Base-by-base conservation (phyloP, 257 asterid genomes). In the Anisodus acutangulus region DNA sequence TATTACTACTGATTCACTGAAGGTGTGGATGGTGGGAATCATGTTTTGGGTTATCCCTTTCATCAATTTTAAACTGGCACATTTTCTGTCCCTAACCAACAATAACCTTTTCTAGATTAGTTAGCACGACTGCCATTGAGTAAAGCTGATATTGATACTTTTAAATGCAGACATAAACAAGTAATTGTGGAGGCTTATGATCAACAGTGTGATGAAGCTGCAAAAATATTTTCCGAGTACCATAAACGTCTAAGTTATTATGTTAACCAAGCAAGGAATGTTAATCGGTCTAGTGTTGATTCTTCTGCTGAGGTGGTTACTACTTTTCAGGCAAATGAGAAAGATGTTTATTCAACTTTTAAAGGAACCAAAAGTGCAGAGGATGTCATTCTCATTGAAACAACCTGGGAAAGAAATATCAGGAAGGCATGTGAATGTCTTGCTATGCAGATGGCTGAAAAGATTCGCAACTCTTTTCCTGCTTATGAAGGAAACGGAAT, bases 201-300 rank as follows among this genome's bases (percentile, higher is more conserved):
- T 85, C 97, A 94, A 84, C 99, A 94, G 83, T 91, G 98, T 86
- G 95, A 93, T 83, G 99, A 97, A 89, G 99, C 98, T n/a, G 96
- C 98, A 63, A 97, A 92, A 88, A 94, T 97, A 86, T 97, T 93
- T 92, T 91, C 97, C 0, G 99, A 93, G 91, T 97, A 95, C 86
- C 99, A 97, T 90, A 97, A 95, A 85, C 95, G 97, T 71, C 91
- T 97, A 9, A 88, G 90, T 39, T 69, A 87, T 86, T 95, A 95
- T 91, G 95, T 97, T 35, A 93, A 88, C 87, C 95, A 93, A 90
- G 98, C 98, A 83, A 93, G 94, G 89, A 93, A 95, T 85, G 91
- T 94, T 80, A 95, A 89, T 87, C 89, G 92, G 86, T 92, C 92
- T 76, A 91, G 89, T 59, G 84, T 85, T 37, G 92, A 93, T 81